Evolutionary conservation across 2,329 filamentous ascomycete species (phyloP), one percentile per base, ranked within the genome.

Genomic region (Fusarium sp.): DNA sequence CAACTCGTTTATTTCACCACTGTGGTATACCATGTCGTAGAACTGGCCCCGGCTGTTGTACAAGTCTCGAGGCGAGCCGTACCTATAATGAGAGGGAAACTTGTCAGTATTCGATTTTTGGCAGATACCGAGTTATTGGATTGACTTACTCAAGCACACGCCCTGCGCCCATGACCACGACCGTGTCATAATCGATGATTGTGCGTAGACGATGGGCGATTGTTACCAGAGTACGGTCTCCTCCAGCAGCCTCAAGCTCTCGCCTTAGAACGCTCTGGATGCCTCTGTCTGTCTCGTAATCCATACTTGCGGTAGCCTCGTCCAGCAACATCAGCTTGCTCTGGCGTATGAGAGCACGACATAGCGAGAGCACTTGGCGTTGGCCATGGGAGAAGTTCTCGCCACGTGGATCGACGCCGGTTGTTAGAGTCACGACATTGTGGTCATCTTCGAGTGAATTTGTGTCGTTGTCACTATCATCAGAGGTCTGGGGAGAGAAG

Each of bases 221-320:
- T 3, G 84, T 85, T 19, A 87, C 80, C 5, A 87, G 75, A 9
- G 85, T 87, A 24, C 82, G 77, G 25, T 79, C 79, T 10, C 77
- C 73, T 6, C 76, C 78, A 1, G 74, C 73, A 39, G 75, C 75
- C 48, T 78, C 76, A 26, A 87, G 78, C 61, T 84, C 83, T 8
- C 75, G 72, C 13, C 83, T 77, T 29, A 87, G 70, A 2, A 85
- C 79, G n/a, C 74, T 73, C 72, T 87, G 84, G 52, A 87, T 85
- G 3, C 80, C 81, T 31, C 77, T 76, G 57, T 87, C 84, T 25
- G 84, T 85, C 70, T 84, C 81, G 55, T 84, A 83, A 65, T 87
- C 84, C 77, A 87, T 85, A 64, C 82, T 85, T 24, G 84, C 83
- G 3, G 84, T 87, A 9, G 85, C 85, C 71, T 87, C 84, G 67